Percentiles rank a stretch among this genome's conserved stretches.
These are phyloP conservation scores for Corrigiola litoralis DNA, from an alignment of 179 eudicot genomes.

Conservation along the genomic window DNA sequence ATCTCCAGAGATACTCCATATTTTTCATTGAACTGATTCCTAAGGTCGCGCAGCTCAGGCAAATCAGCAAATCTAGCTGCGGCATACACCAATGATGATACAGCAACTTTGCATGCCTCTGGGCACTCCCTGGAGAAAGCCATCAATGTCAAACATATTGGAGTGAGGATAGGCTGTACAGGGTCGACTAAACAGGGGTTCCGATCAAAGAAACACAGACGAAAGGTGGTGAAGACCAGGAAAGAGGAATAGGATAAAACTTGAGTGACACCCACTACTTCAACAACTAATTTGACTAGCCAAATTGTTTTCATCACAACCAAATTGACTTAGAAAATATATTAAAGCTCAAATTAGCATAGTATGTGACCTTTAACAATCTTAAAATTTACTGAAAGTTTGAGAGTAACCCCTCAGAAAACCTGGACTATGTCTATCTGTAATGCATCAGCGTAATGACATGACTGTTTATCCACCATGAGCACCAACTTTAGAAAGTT, in stretches of 20 bases:
- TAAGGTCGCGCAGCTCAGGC: constrained; percentile 77
- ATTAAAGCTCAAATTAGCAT: not conserved
- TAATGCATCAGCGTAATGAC: too few species aligned
- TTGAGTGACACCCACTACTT: constrained; percentile 5
- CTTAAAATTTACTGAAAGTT: not conserved
- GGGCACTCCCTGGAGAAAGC: constrained; percentile 60
- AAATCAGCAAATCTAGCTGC: constrained; percentile 91
- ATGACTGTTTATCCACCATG: too few species aligned
- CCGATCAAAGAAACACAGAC: not conserved
- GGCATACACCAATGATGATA: constrained; percentile 61
- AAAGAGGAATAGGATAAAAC: not conserved
- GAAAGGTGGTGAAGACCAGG: not conserved
- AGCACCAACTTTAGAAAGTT: not conserved
- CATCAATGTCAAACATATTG: not conserved
- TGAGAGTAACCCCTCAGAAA: not conserved
- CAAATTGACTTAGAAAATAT: constrained; percentile 7
- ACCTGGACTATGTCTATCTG: too few species aligned
- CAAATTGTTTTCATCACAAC: not conserved
- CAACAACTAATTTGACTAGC: constrained; percentile 2
- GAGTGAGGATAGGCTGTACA: not conserved
- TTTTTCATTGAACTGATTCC: constrained; percentile 51
- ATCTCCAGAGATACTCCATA: constrained; percentile 55
- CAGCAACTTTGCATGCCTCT: constrained; percentile 74
- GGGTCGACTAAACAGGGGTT: not conserved
- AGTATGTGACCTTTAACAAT: too few species aligned